phyloP scores from a whole-genome alignment of 108 stramenopile species.

The Skeletonema menzelii region DNA sequence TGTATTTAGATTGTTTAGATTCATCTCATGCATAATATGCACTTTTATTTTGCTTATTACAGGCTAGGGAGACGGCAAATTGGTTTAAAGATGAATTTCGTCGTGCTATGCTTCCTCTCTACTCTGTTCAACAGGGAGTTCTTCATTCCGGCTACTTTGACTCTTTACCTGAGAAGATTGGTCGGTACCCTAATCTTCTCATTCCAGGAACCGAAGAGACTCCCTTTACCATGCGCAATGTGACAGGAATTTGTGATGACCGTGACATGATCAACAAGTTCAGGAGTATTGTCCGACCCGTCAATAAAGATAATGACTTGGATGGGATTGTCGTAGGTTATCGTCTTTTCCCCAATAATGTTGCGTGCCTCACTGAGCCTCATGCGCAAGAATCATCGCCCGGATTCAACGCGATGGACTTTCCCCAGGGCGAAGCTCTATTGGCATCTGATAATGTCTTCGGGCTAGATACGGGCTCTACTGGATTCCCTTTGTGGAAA shows the following conservation, averaged over 20 bases:
- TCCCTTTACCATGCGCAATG: constrained; percentile 11
- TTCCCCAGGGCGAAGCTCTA: constrained; percentile 23
- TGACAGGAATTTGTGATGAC: constrained; percentile 40
- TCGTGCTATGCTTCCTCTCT: constrained; percentile 39
- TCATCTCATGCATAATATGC: neutral
- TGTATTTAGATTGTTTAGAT: neutral
- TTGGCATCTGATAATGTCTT: constrained; percentile 11
- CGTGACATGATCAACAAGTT: constrained; percentile 1
- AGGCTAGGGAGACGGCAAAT: constrained; percentile 30
- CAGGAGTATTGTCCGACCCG: constrained; percentile 21
- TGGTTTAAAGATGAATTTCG: constrained; percentile 39
- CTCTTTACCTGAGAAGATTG: constrained; percentile 20
- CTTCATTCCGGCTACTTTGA: constrained; percentile 35
- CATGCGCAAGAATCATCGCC: neutral
- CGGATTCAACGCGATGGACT: constrained; percentile 12
- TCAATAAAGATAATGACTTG: constrained; percentile 27
- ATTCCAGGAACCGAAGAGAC: constrained; percentile 3
- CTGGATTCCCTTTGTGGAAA: constrained; percentile 27
- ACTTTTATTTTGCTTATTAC: neutral
- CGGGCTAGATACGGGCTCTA: constrained; percentile 24
- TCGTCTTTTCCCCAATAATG: constrained; percentile 34
- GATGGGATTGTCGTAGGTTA: constrained; percentile 41
- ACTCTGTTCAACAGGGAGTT: constrained; percentile 30
- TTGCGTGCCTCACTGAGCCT: constrained; percentile 33
- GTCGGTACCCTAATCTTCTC: constrained; percentile 13